A percentile compares a stretch with the other conserved stretches of the same genome.
Conservation (phyloP, 2,329 filamentous ascomycete genomes). For the Karstenula rhodostoma region DNA sequence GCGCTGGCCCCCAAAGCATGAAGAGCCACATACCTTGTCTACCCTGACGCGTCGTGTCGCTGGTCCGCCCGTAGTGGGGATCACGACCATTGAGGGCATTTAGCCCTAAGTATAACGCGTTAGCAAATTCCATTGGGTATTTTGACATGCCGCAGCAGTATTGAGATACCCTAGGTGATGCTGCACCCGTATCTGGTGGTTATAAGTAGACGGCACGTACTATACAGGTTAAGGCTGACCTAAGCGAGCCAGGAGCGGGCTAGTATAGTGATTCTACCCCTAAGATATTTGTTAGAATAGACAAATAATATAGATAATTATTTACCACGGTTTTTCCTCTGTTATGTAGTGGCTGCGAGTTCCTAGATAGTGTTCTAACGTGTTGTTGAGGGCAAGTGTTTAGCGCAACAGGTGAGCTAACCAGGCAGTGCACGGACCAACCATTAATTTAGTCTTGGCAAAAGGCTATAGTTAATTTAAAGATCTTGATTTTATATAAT, state of each 20-base stretch:
- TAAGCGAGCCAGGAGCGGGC: neutral
- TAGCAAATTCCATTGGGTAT: slow-evolving; percentile 6
- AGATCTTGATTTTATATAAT: no score
- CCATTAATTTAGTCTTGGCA: slow-evolving; percentile 5
- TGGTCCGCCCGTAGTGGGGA: slow-evolving; percentile 29
- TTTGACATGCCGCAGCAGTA: neutral
- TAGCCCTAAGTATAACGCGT: slow-evolving; percentile 9
- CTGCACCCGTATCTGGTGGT: neutral
- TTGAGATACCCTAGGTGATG: no score
- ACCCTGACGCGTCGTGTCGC: slow-evolving; percentile 30
- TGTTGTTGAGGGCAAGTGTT: neutral
- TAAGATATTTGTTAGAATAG: slow-evolving; percentile 9
- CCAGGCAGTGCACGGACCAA: slow-evolving; percentile 9
- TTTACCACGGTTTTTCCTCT: slow-evolving; percentile 6
- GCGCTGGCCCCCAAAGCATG: neutral
- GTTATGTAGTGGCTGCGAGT: neutral
- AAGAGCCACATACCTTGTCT: slow-evolving; percentile 32
- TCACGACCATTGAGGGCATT: slow-evolving; percentile 42
- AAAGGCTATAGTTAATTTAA: neutral
- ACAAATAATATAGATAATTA: slow-evolving; percentile 4
- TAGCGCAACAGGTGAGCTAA: neutral
- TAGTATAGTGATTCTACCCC: neutral
- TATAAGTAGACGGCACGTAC: neutral
- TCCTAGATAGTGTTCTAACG: neutral
- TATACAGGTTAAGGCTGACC: neutral